phyloP scores from a whole-genome alignment of 2,329 filamentous ascomycete genomes.

The Trichoderma semiorbis region DNA sequence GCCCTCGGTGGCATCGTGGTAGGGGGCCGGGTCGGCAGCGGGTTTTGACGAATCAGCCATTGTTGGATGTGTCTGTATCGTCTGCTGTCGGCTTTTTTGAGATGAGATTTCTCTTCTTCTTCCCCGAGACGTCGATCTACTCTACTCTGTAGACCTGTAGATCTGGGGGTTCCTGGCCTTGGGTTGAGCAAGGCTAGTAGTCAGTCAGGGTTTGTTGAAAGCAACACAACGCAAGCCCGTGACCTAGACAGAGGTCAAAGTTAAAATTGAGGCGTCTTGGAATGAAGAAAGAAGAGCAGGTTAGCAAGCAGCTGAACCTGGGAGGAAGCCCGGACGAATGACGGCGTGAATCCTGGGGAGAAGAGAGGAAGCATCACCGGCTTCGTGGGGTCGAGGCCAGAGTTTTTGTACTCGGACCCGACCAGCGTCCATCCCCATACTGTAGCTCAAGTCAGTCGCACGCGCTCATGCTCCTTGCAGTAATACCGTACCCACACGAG shows the following conservation, averaged over 20 bases:
- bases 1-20: constrained; percentile 11
- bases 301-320: constrained; percentile 14
- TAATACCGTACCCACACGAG: background rate
- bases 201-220: background rate
- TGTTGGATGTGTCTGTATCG: background rate
- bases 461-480: background rate
- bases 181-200: background rate
- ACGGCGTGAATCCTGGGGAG: constrained; percentile 16
- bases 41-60: constrained; percentile 12
- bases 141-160: background rate
- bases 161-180: background rate
- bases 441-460: background rate
- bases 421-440: background rate
- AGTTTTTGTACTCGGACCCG: constrained; percentile 18
- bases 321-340: constrained; percentile 17
- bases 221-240: background rate
- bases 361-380: constrained; percentile 3
- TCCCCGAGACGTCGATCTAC: background rate
- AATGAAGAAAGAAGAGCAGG: constrained; percentile 1
- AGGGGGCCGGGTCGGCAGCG: background rate
- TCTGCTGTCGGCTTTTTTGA: background rate
- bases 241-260: background rate
- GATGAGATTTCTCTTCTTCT: background rate
- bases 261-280: background rate
- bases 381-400: constrained; percentile 5